These are phyloP conservation scores for Marasmius sp. DNA, from an alignment of 1,284 basidiomycete species.

Conservation along the genomic window DNA sequence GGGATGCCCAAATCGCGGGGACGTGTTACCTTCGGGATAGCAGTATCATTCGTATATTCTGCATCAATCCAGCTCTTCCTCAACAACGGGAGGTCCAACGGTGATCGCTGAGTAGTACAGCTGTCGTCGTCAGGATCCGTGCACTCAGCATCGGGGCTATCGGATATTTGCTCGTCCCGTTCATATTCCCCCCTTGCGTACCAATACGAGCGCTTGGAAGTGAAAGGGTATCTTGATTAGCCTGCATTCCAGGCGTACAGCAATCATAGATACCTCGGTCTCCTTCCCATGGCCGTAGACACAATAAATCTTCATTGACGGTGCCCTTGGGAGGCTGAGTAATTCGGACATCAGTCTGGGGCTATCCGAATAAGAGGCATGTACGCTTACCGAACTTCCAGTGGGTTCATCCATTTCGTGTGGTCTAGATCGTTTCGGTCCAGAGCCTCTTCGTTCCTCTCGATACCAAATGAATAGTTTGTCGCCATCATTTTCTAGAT, in stretches of 20 bases:
- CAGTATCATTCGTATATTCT: slow-evolving; percentile 68
- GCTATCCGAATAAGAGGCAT: background rate
- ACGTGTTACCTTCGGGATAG: slow-evolving; percentile 55
- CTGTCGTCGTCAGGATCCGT: slow-evolving; percentile 33
- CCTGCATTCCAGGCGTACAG: background rate
- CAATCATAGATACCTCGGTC: slow-evolving; percentile 69
- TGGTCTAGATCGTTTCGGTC: slow-evolving; percentile 70
- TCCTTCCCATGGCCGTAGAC: slow-evolving; percentile 96
- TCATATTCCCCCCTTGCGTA: slow-evolving; percentile 74
- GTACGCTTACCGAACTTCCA: slow-evolving; percentile 72
- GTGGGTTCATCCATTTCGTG: slow-evolving; percentile 92
- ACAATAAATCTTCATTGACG: slow-evolving; percentile 92
- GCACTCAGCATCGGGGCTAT: slow-evolving; percentile 37
- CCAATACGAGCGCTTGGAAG: slow-evolving; percentile 73
- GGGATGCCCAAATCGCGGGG: background rate
- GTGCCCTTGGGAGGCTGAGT: slow-evolving; percentile 81
- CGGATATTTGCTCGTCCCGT: slow-evolving; percentile 59
- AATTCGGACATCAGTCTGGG: background rate
- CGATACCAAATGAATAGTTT: slow-evolving; percentile 95
- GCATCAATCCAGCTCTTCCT: slow-evolving; percentile 82
- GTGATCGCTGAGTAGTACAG: slow-evolving; percentile 45
- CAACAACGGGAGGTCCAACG: slow-evolving; percentile 59
- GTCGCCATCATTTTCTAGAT: slow-evolving; percentile 80
- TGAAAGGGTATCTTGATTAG: background rate
- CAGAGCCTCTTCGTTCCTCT: slow-evolving; percentile 69